phyloP scores from a whole-genome alignment of 2,329 filamentous ascomycete species.

The Fusarium domesticum region DNA sequence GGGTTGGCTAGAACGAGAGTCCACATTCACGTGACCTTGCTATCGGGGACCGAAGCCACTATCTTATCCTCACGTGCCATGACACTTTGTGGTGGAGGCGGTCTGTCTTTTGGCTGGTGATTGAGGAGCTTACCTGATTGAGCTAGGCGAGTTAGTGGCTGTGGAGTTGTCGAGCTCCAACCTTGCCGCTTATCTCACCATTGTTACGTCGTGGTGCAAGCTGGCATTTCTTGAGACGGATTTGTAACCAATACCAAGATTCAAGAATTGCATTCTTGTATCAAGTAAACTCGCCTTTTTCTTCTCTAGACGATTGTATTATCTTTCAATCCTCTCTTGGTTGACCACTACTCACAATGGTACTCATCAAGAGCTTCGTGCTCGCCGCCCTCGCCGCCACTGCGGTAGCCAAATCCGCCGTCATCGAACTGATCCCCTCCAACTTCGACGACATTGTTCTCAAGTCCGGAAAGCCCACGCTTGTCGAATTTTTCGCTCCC shows the following conservation, averaged over 20 bases:
- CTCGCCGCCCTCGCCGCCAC: constrained; percentile 53
- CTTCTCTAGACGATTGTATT: neutral
- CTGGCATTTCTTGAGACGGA: constrained; percentile 31
- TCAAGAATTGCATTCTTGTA: too few species aligned
- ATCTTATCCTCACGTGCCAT: constrained; percentile 25
- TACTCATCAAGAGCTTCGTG: constrained; percentile 59
- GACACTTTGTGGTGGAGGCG: too few species aligned
- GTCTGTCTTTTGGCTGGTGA: too few species aligned
- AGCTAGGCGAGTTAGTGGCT: constrained; percentile 3
- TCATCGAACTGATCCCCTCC: constrained; percentile 80
- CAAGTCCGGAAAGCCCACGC: constrained; percentile 87
- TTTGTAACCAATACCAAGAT: constrained; percentile 30
- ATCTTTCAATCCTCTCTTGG: neutral
- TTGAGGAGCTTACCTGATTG: neutral
- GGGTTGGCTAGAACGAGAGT: constrained; percentile 6
- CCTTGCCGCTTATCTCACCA: constrained; percentile 14
- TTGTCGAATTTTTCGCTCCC: constrained; percentile 97
- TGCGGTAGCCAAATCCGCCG: constrained; percentile 71
- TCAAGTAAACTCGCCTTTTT: too few species aligned
- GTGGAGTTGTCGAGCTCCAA: constrained; percentile 16
- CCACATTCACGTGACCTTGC: constrained; percentile 16
- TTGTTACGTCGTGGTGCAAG: constrained; percentile 25
- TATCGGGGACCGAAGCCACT: neutral
- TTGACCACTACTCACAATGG: constrained; percentile 41
- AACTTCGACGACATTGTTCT: constrained; percentile 93